phyloP scores from a whole-genome alignment of 2,329 filamentous ascomycete genomes.

The Penicillium concentricum region DNA sequence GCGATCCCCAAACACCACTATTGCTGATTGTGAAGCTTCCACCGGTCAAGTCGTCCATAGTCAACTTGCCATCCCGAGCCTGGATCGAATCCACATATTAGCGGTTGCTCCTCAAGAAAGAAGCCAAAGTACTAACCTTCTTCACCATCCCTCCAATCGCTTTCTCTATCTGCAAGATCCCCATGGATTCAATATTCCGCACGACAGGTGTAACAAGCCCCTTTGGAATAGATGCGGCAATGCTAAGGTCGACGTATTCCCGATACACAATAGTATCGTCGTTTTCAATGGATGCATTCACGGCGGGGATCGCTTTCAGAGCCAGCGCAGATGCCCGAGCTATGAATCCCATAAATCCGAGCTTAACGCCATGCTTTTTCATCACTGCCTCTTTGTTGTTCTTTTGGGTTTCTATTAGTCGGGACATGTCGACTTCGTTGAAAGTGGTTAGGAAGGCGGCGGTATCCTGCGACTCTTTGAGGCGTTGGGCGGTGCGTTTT shows the following conservation, averaged over 20 bases:
- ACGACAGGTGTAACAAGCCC: too few relatives aligned
- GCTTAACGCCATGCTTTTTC: conserved; percentile 89
- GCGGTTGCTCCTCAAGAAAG: neutral
- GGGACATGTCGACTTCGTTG: conserved; percentile 97
- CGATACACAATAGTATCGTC: conserved; percentile 95
- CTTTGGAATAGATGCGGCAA: conserved; percentile 89
- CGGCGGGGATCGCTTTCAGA: conserved; percentile 57
- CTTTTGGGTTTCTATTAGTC: conserved; percentile 87
- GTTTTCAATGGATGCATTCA: conserved; percentile 32
- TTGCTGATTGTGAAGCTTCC: conserved; percentile 94
- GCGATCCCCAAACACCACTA: conserved; percentile 85
- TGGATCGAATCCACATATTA: conserved; percentile 31
- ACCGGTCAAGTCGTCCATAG: conserved; percentile 92
- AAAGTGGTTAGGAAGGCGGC: conserved; percentile 92
- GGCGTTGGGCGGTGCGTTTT: conserved; percentile 85
- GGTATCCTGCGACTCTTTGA: conserved; percentile 97
- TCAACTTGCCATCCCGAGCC: conserved; percentile 89
- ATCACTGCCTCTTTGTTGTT: conserved; percentile 89
- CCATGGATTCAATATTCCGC: too few relatives aligned
- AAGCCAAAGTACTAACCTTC: conserved; percentile 59
- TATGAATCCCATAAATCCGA: conserved; percentile 96
- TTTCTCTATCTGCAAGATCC: too few relatives aligned
- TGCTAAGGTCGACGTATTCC: conserved; percentile 92
- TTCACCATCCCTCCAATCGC: conserved; percentile 66
- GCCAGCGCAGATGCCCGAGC: conserved; percentile 80